These are phyloP conservation scores for Crithidia fasciculata DNA, from an alignment of 208 protist genomes.

Conservation along the genomic window DNA sequence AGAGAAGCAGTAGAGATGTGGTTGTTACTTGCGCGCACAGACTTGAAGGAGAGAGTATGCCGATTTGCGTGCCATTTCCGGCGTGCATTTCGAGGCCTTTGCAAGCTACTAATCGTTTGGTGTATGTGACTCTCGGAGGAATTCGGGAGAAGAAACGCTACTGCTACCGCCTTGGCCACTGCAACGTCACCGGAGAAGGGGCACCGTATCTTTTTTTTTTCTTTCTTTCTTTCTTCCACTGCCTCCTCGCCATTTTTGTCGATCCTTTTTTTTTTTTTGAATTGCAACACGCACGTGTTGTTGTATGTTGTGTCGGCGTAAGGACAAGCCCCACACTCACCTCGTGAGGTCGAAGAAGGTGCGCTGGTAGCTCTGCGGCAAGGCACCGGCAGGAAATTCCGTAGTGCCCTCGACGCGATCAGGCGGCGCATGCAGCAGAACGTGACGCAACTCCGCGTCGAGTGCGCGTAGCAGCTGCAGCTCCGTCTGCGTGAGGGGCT, in stretches of 20 bases:
- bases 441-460: constrained; percentile 17
- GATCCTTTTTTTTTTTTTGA: not conserved
- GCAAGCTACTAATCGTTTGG: no score
- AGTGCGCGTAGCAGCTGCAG: constrained; percentile 16
- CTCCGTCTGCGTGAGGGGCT: constrained; percentile 9
- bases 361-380: constrained; percentile 9
- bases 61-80: no score
- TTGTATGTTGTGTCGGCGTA: not conserved
- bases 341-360: not conserved
- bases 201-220: not conserved
- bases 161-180: no score
- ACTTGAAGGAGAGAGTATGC: no score
- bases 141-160: no score
- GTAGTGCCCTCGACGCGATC: not conserved
- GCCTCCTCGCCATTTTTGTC: not conserved
- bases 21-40: no score
- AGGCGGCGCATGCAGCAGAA: not conserved
- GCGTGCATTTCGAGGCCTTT: no score
- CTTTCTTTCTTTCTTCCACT: not conserved
- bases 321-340: not conserved
- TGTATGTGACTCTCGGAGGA: no score
- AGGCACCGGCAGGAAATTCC: not conserved
- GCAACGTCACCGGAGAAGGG: no score
- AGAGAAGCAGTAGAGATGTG: no score
- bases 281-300: not conserved